Base-by-base conservation (phyloP, 768 basidiomycete genomes). In the Naganishia randhawae region DNA sequence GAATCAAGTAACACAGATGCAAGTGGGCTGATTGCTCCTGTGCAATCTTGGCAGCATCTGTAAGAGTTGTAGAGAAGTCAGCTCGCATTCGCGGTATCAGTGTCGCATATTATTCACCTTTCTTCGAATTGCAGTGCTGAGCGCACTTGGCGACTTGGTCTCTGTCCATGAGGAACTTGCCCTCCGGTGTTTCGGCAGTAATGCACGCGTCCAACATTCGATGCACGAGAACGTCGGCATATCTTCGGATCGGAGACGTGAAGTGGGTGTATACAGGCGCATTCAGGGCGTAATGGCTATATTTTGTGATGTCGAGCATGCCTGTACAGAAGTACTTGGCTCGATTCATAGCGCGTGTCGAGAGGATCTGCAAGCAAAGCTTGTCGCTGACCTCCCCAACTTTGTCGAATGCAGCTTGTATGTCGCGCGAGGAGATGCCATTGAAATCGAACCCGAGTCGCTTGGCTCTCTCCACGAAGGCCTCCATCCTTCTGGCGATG, bases 241-340 rank as follows among this genome's bases (percentile, higher is more conserved):
- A 78, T 65, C 77, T 72, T 37, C 79, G 87, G 73, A 96, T 93
- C 10, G 93, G 96, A 25, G 75, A 75, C 69, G 78, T 78, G 69
- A 81, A 81, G 61, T 80, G 79, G n/a, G 80, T 95, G 82, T 98
- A 99, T 50, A 99, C 84, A 19, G 96, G 93, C 6, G 86, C 83
- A 72, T 87, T 95, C 72, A 98, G 83, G 0, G 94, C 88, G 78
- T 91, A 98, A 80, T 99, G 96, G 33, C 86, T 82, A 76, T 98
- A 99, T 82, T 97, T 97, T 48, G 93, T 92, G 75, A 99, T 99
- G 80, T 99, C 96, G 73, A 99, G 83, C 95, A 97, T 97, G 71
- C 96, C 96, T 29, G 93, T 86, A 77, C 96, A 99, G 87, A 98
- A 98, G 81, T 99, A 99, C 80, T 93, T 94, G 73, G 96, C 92